Percentiles rank a stretch among this genome's conserved stretches.
These are phyloP conservation scores for Asterella californica DNA, from an alignment of 225 moss, liverwort and hornwort species.

Conservation along the genomic window DNA sequence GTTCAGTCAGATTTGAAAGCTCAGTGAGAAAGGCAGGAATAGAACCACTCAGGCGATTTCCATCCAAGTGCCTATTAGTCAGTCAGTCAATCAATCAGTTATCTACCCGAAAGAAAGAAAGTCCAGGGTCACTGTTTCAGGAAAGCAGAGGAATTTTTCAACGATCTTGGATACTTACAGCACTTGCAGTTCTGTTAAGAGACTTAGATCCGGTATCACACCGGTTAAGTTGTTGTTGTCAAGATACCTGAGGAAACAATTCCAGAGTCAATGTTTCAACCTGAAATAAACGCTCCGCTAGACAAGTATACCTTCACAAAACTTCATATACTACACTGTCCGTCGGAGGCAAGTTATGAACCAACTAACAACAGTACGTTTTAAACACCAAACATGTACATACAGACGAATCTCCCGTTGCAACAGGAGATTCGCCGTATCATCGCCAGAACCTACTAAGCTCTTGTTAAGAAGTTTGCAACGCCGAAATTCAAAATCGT, in stretches of 20 bases:
- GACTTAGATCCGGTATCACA: background rate
- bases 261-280: background rate
- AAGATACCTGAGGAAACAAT: background rate
- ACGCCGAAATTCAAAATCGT: too few species aligned
- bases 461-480: too few species aligned
- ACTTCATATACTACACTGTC: too few species aligned
- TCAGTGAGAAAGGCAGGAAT: background rate
- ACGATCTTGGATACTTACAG: background rate
- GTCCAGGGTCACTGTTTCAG: background rate
- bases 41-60: background rate
- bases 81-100: background rate
- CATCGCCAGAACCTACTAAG: too few species aligned
- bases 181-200: background rate
- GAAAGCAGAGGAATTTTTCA: background rate
- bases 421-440: too few species aligned
- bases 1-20: background rate
- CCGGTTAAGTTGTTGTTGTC: background rate
- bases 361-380: too few species aligned
- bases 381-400: too few species aligned
- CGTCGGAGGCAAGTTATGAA: too few species aligned
- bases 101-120: background rate
- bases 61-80: background rate
- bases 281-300: background rate
- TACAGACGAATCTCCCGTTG: too few species aligned
- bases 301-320: background rate